Conservation (phyloP, 805 yeast genomes). For the Dipodascopsis uninucleata region DNA sequence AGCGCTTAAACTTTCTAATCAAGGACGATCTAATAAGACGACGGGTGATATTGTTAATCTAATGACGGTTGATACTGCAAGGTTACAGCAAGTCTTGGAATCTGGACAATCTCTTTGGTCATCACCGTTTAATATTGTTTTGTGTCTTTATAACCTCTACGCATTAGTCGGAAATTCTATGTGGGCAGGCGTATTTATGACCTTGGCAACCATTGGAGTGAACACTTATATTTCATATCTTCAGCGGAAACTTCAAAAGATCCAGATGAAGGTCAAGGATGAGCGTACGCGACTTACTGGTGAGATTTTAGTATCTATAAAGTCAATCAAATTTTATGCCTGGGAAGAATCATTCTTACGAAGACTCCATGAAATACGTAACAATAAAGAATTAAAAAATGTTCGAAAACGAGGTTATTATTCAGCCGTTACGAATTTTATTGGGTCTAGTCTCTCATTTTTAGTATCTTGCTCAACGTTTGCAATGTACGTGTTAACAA, state of each 20-base stretch:
- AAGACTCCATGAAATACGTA: conserved; percentile 74
- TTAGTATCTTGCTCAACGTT: conserved; percentile 86
- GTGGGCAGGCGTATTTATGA: conserved; percentile 90
- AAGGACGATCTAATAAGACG: conserved; percentile 54
- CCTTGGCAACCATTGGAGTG: conserved; percentile 75
- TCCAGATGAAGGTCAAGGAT: conserved; percentile 89
- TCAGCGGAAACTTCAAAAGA: conserved; percentile 69
- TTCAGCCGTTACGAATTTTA: conserved; percentile 65
- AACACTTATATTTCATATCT: conserved; percentile 63
- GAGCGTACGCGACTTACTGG: conserved; percentile 83
- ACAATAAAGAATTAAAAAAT: conserved; percentile 75
- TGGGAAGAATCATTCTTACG: conserved; percentile 87
- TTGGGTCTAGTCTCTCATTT: conserved; percentile 83
- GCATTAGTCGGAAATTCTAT: conserved; percentile 70
- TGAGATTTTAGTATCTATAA: conserved; percentile 85
- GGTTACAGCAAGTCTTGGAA: conserved; percentile 64
- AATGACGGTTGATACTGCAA: conserved; percentile 68
- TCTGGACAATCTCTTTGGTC: conserved; percentile 82
- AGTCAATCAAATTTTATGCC: conserved; percentile 85
- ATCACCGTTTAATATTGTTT: conserved; percentile 81
- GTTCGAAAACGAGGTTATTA: conserved; percentile 69
- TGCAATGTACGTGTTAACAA: conserved; percentile 65
- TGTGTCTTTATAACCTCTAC: conserved; percentile 75
- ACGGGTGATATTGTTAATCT: conserved; percentile 79
- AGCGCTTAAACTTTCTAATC: conserved; percentile 61